These are phyloP conservation scores for Geum urbanum DNA, from an alignment of 306 rosid species.

Conservation along the genomic window DNA sequence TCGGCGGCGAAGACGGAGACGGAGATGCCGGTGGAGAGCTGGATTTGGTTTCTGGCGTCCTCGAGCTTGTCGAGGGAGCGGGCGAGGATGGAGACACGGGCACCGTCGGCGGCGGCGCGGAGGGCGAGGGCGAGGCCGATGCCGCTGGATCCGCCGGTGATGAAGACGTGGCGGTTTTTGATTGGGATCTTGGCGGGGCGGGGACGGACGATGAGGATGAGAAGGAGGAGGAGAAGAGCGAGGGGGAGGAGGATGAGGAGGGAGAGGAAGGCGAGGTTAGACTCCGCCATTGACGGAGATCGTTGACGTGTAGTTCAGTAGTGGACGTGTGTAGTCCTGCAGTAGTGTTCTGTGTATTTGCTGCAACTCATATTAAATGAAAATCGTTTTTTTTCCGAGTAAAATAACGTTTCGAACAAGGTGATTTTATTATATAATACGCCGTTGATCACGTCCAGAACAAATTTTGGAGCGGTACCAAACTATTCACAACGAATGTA, in stretches of 20 bases:
- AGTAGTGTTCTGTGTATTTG: no score
- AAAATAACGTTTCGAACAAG: no score
- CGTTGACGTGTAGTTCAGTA: neutral
- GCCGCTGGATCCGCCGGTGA: constrained; percentile 96
- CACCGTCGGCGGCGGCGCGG: constrained; percentile 75
- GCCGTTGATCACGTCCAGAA: no score
- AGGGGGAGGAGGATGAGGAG: constrained; percentile 43
- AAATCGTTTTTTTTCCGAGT: no score
- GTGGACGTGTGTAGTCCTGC: no score
- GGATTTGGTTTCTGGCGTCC: constrained; percentile 54
- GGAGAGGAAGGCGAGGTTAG: constrained; percentile 32
- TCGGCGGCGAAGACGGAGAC: constrained; percentile 62
- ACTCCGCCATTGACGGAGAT: constrained; percentile 46
- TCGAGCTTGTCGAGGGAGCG: constrained; percentile 63
- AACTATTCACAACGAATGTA: no score
- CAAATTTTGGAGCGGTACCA: no score
- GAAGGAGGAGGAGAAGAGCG: constrained; percentile 39
- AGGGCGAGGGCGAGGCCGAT: constrained; percentile 90
- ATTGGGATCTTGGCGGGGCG: constrained; percentile 58
- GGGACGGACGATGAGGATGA: constrained; percentile 61
- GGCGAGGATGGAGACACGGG: constrained; percentile 79
- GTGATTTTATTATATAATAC: no score
- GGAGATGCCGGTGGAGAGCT: constrained; percentile 66
- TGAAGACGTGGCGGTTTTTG: constrained; percentile 85
- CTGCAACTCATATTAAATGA: no score